phyloP scores from a whole-genome alignment of 495 filamentous ascomycete species.

The Aspergillus panamensis region DNA sequence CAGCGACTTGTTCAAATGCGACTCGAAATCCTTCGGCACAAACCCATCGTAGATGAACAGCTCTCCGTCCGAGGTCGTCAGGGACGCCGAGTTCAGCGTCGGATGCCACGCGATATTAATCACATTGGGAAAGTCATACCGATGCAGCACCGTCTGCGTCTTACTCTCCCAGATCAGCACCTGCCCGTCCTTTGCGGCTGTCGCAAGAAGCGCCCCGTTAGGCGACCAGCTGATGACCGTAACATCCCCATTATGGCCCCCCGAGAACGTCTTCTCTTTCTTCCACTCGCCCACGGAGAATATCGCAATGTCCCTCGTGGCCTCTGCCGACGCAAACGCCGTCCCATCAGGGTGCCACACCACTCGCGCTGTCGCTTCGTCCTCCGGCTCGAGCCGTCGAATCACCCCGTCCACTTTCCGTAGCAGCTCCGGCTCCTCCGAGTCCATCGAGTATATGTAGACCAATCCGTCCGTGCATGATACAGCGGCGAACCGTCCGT shows the following conservation, averaged over 20 bases:
- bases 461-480: conserved; percentile 85
- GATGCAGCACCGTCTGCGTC: conserved; percentile 64
- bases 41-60: conserved; percentile 84
- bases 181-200: conserved; percentile 77
- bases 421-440: conserved; percentile 75
- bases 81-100: conserved; percentile 77
- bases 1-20: conserved; percentile 56
- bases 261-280: conserved; percentile 69
- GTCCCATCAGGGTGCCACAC: conserved; percentile 95
- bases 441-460: conserved; percentile 81
- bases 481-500: conserved; percentile 68
- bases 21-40: conserved; percentile 60
- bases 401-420: conserved; percentile 85
- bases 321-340: conserved; percentile 81
- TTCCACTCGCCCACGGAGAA: conserved; percentile 85
- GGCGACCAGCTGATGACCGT: conserved; percentile 89
- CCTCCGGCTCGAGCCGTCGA: conserved; percentile 69
- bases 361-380: conserved; percentile 69
- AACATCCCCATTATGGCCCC: conserved; percentile 80
- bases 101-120: conserved; percentile 90
- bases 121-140: conserved; percentile 74
- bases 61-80: conserved; percentile 87
- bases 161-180: conserved; percentile 86
- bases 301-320: conserved; percentile 80
- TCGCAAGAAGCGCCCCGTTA: conserved; percentile 83